A percentile compares a stretch with the other conserved stretches of the same genome.
Conservation (phyloP, 805 yeast species). For the Starmerella gropengiesseri region DNA sequence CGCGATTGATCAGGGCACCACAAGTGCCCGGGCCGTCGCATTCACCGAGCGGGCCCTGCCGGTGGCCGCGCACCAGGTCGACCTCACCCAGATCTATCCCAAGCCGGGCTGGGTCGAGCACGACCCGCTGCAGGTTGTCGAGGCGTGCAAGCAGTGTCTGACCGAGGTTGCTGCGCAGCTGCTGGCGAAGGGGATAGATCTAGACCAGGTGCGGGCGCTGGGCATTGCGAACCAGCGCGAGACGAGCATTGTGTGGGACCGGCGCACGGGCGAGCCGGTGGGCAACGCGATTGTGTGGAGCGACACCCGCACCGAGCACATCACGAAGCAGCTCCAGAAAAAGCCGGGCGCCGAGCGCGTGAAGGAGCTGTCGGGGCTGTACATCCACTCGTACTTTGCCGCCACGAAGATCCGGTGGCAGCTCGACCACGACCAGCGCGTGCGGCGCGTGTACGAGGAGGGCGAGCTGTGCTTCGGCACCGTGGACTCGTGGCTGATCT, state of each 20-base stretch:
- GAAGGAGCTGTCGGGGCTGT: conserved; percentile 65
- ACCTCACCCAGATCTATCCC: conserved; percentile 45
- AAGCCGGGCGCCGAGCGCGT: conserved; percentile 47
- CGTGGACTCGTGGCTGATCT: conserved; percentile 86
- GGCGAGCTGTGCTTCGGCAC: conserved; percentile 88
- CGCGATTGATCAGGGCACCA: conserved; percentile 80
- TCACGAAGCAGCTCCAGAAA: conserved; percentile 50
- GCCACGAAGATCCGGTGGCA: conserved; percentile 86
- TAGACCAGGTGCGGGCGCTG: conserved; percentile 49
- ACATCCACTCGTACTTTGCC: conserved; percentile 82
- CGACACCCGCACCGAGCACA: conserved; percentile 72
- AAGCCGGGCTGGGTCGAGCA: conserved; percentile 74
- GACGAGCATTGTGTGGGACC: conserved; percentile 78
- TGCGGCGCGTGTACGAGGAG: conserved; percentile 54
- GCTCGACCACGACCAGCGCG: conserved; percentile 61
- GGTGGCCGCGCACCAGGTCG: conserved; percentile 80
- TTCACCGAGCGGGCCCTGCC: conserved; percentile 66
- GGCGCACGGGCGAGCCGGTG: conserved; percentile 68
- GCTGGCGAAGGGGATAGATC: conserved; percentile 25
- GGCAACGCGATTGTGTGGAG: conserved; percentile 93
- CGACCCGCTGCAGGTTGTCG: conserved; percentile 71
- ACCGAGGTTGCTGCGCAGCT: conserved; percentile 29
- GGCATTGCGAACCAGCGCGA: conserved; percentile 96
- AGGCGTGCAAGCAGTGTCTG: conserved; percentile 70
- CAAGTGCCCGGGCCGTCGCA: conserved; percentile 78